These are phyloP conservation scores for Trichoderma sp. DNA, from an alignment of 2,329 filamentous ascomycete species.

Conservation along the genomic window DNA sequence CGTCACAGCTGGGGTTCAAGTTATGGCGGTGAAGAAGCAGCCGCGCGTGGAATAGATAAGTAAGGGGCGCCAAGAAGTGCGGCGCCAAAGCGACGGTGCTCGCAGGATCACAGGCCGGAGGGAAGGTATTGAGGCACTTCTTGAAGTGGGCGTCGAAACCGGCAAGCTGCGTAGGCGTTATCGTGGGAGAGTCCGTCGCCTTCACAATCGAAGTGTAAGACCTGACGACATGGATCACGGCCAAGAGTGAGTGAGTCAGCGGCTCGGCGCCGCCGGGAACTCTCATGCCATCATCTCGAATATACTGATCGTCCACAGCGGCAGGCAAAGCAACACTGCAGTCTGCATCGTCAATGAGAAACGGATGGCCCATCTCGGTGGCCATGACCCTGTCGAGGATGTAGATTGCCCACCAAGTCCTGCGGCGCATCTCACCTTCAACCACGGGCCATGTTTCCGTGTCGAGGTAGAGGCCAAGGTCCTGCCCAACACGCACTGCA, in stretches of 20 bases:
- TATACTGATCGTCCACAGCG: constrained; percentile 75
- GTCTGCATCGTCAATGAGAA: constrained; percentile 81
- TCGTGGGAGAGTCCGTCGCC: constrained; percentile 63
- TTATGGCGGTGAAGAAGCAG: constrained; percentile 87
- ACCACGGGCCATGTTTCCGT: constrained; percentile 68
- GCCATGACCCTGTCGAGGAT: constrained; percentile 79
- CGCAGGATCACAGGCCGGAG: constrained; percentile 66
- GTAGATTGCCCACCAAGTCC: constrained; percentile 94
- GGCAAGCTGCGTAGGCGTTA: constrained; percentile 66
- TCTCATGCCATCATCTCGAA: constrained; percentile 56
- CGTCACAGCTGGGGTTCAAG: constrained; percentile 66
- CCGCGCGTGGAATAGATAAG: constrained; percentile 78
- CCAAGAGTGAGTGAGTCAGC: constrained; percentile 68
- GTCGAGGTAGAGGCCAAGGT: constrained; percentile 76
- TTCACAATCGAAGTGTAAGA: constrained; percentile 71
- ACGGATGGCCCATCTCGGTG: constrained; percentile 75
- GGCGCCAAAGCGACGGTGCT: constrained; percentile 68
- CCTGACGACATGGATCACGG: constrained; percentile 77
- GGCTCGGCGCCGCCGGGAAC: constrained; percentile 51
- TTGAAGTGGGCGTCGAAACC: constrained; percentile 79
- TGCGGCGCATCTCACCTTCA: constrained; percentile 79
- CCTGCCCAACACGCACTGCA: constrained; percentile 76
- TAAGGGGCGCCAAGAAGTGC: constrained; percentile 68
- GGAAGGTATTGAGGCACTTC: constrained; percentile 71
- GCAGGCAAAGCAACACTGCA: constrained; percentile 81